Base-by-base conservation (phyloP, 1,139 yeast species). In the Saccharomyces uvarum region DNA sequence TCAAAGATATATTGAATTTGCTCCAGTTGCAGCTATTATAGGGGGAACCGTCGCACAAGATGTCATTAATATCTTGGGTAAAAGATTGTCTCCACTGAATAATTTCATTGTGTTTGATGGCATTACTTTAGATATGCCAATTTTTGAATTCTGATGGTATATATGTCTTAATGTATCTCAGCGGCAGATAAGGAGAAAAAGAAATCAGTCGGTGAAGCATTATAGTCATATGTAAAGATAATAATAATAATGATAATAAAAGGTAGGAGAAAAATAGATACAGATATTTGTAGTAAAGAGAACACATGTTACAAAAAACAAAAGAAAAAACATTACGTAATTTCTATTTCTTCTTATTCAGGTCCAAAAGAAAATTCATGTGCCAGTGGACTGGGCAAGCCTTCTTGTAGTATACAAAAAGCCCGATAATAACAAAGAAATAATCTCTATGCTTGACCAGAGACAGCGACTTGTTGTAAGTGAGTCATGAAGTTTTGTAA, bases 21-120 rank as follows among this genome's bases (percentile, higher is more conserved):
- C 93, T 2, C 97, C 98, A 0, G 84, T 86, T 0, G 84, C 96
- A 8, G 96, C 99, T 0, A 81, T 93, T 1, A 66, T 93, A 8
- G 99, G 99, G 8, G 99, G 99, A 0, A 79, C 88, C 2, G 72
- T 93, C 41, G 88, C 96, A 1, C 99, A 93, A 70, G 97, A 93
- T 68, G 86, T 90, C 8, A 86, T 93, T 49, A 95, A 93, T 70
- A 83, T 78, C 53, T 73, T 93, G 56, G 86, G 95, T 52, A 80
- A 80, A 60, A 83, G 84, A 62, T 91, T 88, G 61, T 78, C 84
- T 53, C 97, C 98, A 1, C 77, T 91, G 47, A 91, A 89, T 66
- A 93, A 95, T 69, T 77, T 88, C 52, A 77, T 88, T 61, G 72
- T 93, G 0, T 77, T 90, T 52, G 96, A 91, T 73, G 91, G 93